Base-by-base conservation (phyloP, 257 asterid genomes). In the Scutellaria galericulata region DNA sequence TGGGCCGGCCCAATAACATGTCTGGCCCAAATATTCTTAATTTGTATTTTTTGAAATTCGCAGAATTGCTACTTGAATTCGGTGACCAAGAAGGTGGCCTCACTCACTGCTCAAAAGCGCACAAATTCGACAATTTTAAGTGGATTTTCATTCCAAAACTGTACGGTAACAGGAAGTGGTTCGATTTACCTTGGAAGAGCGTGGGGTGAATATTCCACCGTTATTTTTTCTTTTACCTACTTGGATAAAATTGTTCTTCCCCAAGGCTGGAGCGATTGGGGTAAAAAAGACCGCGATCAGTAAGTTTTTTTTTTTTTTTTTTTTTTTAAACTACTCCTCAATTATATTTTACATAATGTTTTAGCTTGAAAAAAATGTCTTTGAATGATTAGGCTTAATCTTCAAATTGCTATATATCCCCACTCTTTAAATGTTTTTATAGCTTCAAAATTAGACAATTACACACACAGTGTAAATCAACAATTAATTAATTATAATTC, bases 241-340 rank as follows among this genome's bases (percentile, higher is more conserved):
- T 41, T 86, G 86, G 89, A 86, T 66, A 77, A 59, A n/a, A 63
- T 77, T 65, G 88, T 86, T 54, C 76, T 84, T 70, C 81, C 84
- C 8, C 78, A 76, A 68, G 92, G 92, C 14, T 86, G 92, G 89
- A 82, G 67, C 18, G 88, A 86, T 5, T 86, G 92, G 89, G 88
- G 87, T 55, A 76, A 83, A 27, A 58, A 12, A 64, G 13, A 42
- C 20, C 75, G 84, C 9, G 78, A 85, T 65, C 72, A 39, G 91
- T 86, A 80, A 76, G 80, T 71, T 27, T 7, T 51, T 31, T 35
- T 14, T 11, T 37, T 13, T 0, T 31, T 31, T 31, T 31, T 31
- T 4, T 18, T 18, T 18, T n/a, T n/a, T n/a, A n/a, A 18, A 31
- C 37, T 4, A 31, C 37, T 31, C 5, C 37, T 31, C 5, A 31